A percentile compares a stretch with the other conserved stretches of the same genome.
Evolutionary conservation across 345 rosid genomes (phyloP).

Genomic region (Odontarrhena argentea): DNA sequence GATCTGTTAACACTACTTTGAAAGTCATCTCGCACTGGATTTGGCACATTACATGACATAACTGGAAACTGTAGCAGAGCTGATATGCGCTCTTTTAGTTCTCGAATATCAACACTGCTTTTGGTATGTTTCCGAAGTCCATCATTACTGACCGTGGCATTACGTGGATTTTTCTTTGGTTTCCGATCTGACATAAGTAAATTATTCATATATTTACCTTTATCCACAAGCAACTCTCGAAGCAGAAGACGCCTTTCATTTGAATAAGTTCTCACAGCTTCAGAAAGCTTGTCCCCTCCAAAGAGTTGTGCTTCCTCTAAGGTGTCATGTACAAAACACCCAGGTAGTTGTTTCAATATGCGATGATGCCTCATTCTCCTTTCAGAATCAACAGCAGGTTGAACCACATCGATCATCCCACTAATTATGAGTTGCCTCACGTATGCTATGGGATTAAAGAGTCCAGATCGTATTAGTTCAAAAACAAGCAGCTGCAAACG

Average conservation of each 20-base stretch:
- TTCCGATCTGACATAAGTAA: slow-evolving; percentile 43
- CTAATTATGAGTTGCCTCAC: slow-evolving; percentile 90
- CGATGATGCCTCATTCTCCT: slow-evolving; percentile 76
- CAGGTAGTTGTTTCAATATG: slow-evolving; percentile 86
- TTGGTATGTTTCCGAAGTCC: slow-evolving; percentile 50
- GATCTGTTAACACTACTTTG: slow-evolving; percentile 71
- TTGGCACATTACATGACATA: slow-evolving; percentile 48
- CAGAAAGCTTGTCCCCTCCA: slow-evolving; percentile 63
- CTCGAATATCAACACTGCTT: slow-evolving; percentile 50
- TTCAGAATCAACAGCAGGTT: slow-evolving; percentile 50
- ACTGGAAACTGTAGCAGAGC: slow-evolving; percentile 69
- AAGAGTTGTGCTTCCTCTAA: slow-evolving; percentile 68
- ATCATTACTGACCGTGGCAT: slow-evolving; percentile 37
- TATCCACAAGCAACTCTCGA: slow-evolving; percentile 50
- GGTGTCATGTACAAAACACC: slow-evolving; percentile 55
- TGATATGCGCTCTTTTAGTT: slow-evolving; percentile 71
- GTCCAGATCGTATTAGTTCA: slow-evolving; percentile 82
- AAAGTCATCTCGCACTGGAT: slow-evolving; percentile 58
- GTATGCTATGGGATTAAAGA: slow-evolving; percentile 87
- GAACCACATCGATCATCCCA: slow-evolving; percentile 70
- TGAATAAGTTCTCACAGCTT: slow-evolving; percentile 66
- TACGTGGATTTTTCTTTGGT: slow-evolving; percentile 42
- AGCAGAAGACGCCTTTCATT: slow-evolving; percentile 87
- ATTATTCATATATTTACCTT: slow-evolving; percentile 34
- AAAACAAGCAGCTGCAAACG: slow-evolving; percentile 69